These are phyloP conservation scores for Boletus eberwhitei DNA, from an alignment of 768 basidiomycete genomes.

Conservation along the genomic window DNA sequence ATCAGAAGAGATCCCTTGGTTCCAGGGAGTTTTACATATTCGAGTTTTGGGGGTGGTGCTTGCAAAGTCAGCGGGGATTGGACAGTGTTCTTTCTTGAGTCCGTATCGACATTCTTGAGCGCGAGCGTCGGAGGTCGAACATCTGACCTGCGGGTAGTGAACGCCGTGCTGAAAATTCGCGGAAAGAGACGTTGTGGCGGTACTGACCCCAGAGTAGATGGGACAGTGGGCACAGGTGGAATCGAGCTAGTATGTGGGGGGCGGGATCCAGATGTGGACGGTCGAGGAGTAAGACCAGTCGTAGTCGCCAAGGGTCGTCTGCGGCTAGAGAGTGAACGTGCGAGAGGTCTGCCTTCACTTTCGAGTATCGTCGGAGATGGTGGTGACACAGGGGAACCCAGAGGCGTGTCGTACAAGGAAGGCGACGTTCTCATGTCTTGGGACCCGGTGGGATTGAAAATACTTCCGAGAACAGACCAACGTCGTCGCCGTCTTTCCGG, in stretches of 20 bases:
- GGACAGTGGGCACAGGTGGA: constrained; percentile 25
- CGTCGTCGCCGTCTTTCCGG: constrained; percentile 52
- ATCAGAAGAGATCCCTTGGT: constrained; percentile 83
- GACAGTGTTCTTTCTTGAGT: constrained; percentile 34
- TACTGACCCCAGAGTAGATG: constrained; percentile 30
- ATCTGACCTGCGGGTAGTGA: constrained; percentile 56
- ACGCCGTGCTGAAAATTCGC: constrained; percentile 64
- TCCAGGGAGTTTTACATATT: constrained; percentile 89
- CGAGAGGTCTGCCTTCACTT: constrained; percentile 16
- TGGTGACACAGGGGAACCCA: constrained; percentile 17
- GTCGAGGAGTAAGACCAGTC: constrained; percentile 21
- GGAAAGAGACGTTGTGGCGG: constrained; percentile 67
- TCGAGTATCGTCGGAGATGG: constrained; percentile 21
- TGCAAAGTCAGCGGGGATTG: constrained; percentile 40
- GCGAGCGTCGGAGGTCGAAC: constrained; percentile 42
- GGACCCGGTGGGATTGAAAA: constrained; percentile 31
- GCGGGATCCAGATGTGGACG: constrained; percentile 34
- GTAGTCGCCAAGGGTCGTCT: constrained; percentile 13
- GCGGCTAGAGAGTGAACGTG: constrained; percentile 27
- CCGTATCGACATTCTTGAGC: constrained; percentile 39
- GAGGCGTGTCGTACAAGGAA: constrained; percentile 19
- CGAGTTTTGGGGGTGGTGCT: constrained; percentile 76
- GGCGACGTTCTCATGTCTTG: constrained; percentile 29
- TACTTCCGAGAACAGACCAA: constrained; percentile 67
- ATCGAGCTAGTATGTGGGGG: constrained; percentile 20